Conservation (phyloP, 768 basidiomycete species). For the Pleurotus sapidus region DNA sequence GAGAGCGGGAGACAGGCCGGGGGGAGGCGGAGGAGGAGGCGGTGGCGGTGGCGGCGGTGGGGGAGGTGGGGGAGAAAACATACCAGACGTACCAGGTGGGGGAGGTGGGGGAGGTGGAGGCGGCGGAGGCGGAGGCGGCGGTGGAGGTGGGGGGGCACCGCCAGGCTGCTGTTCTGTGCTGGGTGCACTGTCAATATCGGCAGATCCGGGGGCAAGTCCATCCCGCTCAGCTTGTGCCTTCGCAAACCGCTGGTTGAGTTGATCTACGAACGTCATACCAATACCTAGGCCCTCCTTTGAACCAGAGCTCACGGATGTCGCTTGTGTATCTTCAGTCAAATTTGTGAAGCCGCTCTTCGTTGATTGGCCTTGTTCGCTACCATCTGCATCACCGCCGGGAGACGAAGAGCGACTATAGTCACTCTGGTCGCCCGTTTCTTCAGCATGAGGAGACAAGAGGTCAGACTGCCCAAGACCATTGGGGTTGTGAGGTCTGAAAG, state of each 20-base stretch:
- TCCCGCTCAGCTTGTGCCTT: not conserved
- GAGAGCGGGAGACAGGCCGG: constrained; percentile 14
- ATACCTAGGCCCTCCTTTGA: constrained; percentile 35
- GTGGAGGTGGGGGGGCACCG: constrained; percentile 30
- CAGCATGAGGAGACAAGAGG: constrained; percentile 39
- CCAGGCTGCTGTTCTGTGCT: constrained; percentile 15
- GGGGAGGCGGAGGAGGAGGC: constrained; percentile 23
- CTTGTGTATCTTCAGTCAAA: constrained; percentile 51
- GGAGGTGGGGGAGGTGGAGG: constrained; percentile 22
- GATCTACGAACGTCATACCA: constrained; percentile 56
- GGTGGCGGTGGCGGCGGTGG: constrained; percentile 33
- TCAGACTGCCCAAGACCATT: constrained; percentile 32
- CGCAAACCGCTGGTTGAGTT: constrained; percentile 57
- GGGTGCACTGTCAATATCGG: not conserved
- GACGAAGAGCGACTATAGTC: constrained; percentile 44
- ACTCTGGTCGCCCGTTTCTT: constrained; percentile 39
- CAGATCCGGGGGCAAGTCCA: not conserved
- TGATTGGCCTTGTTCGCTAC: constrained; percentile 57
- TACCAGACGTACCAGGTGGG: constrained; percentile 8
- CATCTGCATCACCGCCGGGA: constrained; percentile 44
- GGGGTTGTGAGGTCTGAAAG: constrained; percentile 10
- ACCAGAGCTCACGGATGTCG: constrained; percentile 54
- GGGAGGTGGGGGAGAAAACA: constrained; percentile 21
- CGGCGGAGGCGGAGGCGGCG: constrained; percentile 31
- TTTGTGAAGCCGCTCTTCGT: constrained; percentile 31